A percentile compares a stretch with the other conserved stretches of the same genome.
These are phyloP conservation scores for Aspergillus sojae DNA, from an alignment of 2,329 filamentous ascomycete species.

Conservation along the genomic window DNA sequence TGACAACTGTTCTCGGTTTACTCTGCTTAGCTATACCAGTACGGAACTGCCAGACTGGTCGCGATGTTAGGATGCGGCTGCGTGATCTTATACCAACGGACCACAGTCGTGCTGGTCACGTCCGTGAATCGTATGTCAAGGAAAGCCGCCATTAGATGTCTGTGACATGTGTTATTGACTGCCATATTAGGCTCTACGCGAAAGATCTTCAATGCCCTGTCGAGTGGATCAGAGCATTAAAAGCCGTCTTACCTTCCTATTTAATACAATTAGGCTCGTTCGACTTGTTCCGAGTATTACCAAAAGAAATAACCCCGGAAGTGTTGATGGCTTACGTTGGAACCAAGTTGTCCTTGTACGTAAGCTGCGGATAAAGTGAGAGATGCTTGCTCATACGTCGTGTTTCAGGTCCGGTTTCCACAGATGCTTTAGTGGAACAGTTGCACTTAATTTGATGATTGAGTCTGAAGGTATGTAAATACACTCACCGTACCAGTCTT, in stretches of 20 bases:
- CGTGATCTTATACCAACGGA: constrained; percentile 31
- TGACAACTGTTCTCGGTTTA: constrained; percentile 3
- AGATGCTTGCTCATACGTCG: not conserved
- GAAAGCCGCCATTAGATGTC: not conserved
- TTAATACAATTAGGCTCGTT: constrained; percentile 36
- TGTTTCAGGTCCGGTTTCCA: constrained; percentile 37
- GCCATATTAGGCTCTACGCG: constrained; percentile 37
- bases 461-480: constrained; percentile 31
- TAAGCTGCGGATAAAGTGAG: not conserved
- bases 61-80: constrained; percentile 37
- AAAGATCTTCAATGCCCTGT: constrained; percentile 37
- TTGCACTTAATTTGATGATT: constrained; percentile 38
- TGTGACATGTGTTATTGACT: constrained; percentile 13
- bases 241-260: constrained; percentile 32
- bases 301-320: constrained; percentile 36
- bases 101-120: constrained; percentile 4
- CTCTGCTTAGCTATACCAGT: constrained; percentile 33
- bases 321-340: constrained; percentile 44
- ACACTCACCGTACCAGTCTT: not conserved
- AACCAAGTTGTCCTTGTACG: constrained; percentile 34
- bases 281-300: constrained; percentile 39
- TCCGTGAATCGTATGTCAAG: constrained; percentile 27
- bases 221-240: constrained; percentile 34
- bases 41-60: constrained; percentile 37
- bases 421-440: constrained; percentile 40